Evolutionary conservation across 179 eudicot genomes (phyloP).

Genomic region (Camellia oleifera): DNA sequence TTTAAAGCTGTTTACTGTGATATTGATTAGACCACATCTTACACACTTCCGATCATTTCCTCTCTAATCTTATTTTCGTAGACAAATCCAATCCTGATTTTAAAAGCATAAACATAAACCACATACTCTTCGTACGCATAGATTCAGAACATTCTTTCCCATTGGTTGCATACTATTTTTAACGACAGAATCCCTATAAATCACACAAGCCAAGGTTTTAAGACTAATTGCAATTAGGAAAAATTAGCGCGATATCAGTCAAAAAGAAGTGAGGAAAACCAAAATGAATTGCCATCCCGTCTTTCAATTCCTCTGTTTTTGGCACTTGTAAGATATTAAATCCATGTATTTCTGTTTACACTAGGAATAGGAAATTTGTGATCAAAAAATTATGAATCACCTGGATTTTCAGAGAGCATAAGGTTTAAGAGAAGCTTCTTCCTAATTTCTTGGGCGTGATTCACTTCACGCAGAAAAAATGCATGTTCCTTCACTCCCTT

Average conservation of each 20-base stretch:
- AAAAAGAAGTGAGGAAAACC: neutral
- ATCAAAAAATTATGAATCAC: conserved; percentile 22
- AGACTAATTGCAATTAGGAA: neutral
- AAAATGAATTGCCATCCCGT: neutral
- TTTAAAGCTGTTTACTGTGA: neutral
- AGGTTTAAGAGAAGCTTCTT: conserved; percentile 72
- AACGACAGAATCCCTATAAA: neutral
- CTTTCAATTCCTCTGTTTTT: too few relatives aligned
- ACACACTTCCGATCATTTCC: neutral
- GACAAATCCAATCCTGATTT: neutral
- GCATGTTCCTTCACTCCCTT: conserved; percentile 83
- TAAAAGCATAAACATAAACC: too few relatives aligned
- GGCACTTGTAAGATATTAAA: neutral
- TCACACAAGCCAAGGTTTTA: neutral
- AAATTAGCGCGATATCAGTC: neutral
- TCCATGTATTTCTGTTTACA: neutral
- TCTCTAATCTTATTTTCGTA: neutral
- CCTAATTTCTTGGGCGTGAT: conserved; percentile 81
- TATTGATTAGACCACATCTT: neutral
- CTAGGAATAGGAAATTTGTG: neutral
- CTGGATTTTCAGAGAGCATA: conserved; percentile 81
- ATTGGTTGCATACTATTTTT: neutral
- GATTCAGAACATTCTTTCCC: neutral
- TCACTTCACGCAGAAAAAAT: conserved; percentile 71
- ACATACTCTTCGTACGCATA: neutral